Evolutionary conservation across 352 stramenopile species (phyloP).

Genomic region (Phytophthora podocarpi): DNA sequence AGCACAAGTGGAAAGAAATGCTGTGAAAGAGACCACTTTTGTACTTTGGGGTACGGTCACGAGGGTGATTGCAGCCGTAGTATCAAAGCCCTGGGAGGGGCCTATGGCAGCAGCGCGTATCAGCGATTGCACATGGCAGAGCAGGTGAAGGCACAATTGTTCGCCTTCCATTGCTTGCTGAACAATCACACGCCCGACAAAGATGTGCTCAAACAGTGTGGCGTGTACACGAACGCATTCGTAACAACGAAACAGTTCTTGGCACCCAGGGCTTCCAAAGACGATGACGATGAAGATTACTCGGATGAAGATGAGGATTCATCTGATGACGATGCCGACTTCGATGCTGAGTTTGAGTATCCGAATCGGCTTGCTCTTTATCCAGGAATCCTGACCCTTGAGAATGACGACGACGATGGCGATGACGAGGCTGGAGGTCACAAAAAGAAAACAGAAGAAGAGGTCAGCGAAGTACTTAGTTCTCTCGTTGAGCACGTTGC

Average conservation of each 20-base stretch:
- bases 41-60: constrained; percentile 76
- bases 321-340: constrained; percentile 75
- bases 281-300: constrained; percentile 78
- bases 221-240: constrained; percentile 80
- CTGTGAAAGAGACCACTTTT: constrained; percentile 86
- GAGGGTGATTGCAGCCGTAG: constrained; percentile 80
- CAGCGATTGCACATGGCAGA: constrained; percentile 79
- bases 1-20: constrained; percentile 48
- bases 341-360: constrained; percentile 60
- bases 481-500: constrained; percentile 84
- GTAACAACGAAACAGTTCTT: constrained; percentile 78
- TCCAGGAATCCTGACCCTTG: constrained; percentile 58
- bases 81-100: constrained; percentile 67
- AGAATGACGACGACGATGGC: constrained; percentile 49
- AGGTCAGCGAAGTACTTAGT: constrained; percentile 79
- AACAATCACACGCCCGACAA: constrained; percentile 89
- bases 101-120: constrained; percentile 73
- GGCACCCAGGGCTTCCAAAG: constrained; percentile 45
- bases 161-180: constrained; percentile 86
- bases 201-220: constrained; percentile 88
- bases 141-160: constrained; percentile 88
- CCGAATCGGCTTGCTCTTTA: constrained; percentile 48
- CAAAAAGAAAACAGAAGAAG: constrained; percentile 70
- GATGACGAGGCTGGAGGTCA: constrained; percentile 37
- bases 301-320: constrained; percentile 74